Evolutionary conservation across 2,329 filamentous ascomycete species (phyloP).

Genomic region (Allantophomopsis cytisporea): DNA sequence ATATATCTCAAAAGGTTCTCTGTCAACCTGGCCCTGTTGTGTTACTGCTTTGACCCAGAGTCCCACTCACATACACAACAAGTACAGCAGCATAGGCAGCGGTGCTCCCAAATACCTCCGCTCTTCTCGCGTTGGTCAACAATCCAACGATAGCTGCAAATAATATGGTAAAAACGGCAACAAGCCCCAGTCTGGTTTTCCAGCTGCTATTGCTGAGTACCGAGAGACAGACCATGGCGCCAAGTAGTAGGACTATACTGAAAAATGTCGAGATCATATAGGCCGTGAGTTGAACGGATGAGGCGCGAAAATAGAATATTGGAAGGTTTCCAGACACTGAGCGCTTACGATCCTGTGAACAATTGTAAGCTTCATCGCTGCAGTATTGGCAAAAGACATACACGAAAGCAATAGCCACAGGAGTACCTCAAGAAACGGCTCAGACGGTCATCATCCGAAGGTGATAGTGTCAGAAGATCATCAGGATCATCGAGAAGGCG

Average conservation of each 20-base stretch:
- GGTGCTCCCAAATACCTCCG: slow-evolving; percentile 9
- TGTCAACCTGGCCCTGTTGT: too few species aligned
- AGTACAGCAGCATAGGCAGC: slow-evolving; percentile 10
- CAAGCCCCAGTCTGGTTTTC: slow-evolving; percentile 6
- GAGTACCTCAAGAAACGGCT: too few species aligned
- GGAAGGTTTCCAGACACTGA: too few species aligned
- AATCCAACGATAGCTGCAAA: slow-evolving; percentile 10
- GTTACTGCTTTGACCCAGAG: slow-evolving; percentile 2
- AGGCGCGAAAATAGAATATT: too few species aligned
- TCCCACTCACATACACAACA: slow-evolving; percentile 9
- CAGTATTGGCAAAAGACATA: too few species aligned
- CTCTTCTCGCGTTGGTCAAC: slow-evolving; percentile 9
- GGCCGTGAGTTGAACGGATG: slow-evolving; percentile 2
- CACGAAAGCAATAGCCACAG: too few species aligned
- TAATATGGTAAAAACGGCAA: slow-evolving; percentile 8
- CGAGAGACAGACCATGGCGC: slow-evolving; percentile 8
- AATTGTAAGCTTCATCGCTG: too few species aligned
- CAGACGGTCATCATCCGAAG: too few species aligned
- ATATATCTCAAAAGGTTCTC: too few species aligned
- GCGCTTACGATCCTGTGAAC: too few species aligned
- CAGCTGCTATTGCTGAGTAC: slow-evolving; percentile 2
- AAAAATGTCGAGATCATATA: slow-evolving; percentile 3
- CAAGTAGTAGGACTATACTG: slow-evolving; percentile 7
- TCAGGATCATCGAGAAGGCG: too few species aligned
- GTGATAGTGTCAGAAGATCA: too few species aligned